A percentile compares a stretch with the other conserved stretches of the same genome.
Evolutionary conservation across 192 early-diverging fungal species (phyloP).

Genomic region (Linnemannia elongata): DNA sequence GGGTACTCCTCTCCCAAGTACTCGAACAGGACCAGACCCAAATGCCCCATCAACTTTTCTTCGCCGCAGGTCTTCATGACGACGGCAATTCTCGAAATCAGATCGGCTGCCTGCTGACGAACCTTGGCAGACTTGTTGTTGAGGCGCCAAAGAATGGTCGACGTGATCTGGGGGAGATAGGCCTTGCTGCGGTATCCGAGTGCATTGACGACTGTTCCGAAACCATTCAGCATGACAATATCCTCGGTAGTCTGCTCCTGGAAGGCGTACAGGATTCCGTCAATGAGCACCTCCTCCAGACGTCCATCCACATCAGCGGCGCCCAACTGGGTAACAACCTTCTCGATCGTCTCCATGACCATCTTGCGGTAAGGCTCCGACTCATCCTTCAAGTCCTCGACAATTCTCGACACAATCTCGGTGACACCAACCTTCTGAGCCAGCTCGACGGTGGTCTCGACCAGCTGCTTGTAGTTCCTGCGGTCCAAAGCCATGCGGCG

Average conservation of each 20-base stretch:
- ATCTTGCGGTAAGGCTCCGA: constrained; percentile 94
- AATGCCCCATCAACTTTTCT: constrained; percentile 93
- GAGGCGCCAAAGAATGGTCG: constrained; percentile 95
- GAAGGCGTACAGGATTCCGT: constrained; percentile 98
- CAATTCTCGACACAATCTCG: constrained; percentile 89
- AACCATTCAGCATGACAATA: constrained; percentile 92
- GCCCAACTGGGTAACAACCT: constrained; percentile 82
- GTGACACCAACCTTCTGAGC: constrained; percentile 94
- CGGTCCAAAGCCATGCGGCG: constrained; percentile 96
- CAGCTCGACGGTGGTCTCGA: constrained; percentile 97
- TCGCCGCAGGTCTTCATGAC: constrained; percentile 96
- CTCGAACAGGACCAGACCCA: constrained; percentile 96
- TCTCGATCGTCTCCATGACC: constrained; percentile 97
- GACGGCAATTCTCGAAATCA: constrained; percentile 93
- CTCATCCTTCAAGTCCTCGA: constrained; percentile 96
- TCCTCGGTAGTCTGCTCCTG: constrained; percentile 98
- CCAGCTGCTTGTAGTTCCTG: constrained; percentile 91
- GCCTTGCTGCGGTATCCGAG: constrained; percentile 91
- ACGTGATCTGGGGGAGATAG: constrained; percentile 94
- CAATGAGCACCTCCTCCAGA: constrained; percentile 95
- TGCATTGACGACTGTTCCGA: constrained; percentile 94
- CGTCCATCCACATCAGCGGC: constrained; percentile 92
- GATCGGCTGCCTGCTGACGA: constrained; percentile 97
- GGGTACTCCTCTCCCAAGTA: constrained; percentile 99
- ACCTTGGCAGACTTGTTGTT: constrained; percentile 97